Evolutionary conservation across 768 basidiomycete species (phyloP), one percentile per base, ranked within the genome.

Genomic region (Pulveroboletus ravenelii): DNA sequence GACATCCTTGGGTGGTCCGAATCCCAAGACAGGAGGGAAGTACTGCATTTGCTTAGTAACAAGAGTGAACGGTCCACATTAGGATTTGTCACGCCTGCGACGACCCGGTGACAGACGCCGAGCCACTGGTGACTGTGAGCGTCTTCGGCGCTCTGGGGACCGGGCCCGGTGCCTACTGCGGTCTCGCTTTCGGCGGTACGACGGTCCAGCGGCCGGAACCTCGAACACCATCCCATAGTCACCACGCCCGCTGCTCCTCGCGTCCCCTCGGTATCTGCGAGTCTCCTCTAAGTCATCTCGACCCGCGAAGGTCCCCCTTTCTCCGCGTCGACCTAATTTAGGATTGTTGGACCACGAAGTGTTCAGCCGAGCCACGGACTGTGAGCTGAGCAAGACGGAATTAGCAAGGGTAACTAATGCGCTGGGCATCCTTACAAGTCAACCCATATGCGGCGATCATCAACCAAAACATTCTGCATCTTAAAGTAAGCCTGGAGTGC

Each of bases 381-480:
- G 93, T 8, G 92, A 94, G 76, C 89, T 79, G 62, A 50, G 53
- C 25, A 54, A 38, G 45, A 55, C 47, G 43, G 54, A 49, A 60
- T 66, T 42, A 61, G 61, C 14, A 41, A 43, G 20, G 5, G 47
- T 43, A 62, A 41, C 14, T 47, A 46, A 29, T 41, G 42, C 10
- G 31, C 29, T 31, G 42, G 46, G 41, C 39, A 34, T n/a, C 76
- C 87, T 53, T 60, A 94, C 87, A 99, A 98, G 70, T 98, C 96
- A 55, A 99, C 95, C 92, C 95, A 98, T 62, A 99, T 98, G 12
- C 96, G 82, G 13, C 93, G 81, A 69, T 99, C 96, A 64, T 99
- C 96, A 12, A 99, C 89, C 10, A 99, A 74, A 0, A 98, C 96
- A 61, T 98, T 98, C 66, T 98, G 96, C 96, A 99, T 99, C 69